A percentile compares a stretch with the other conserved stretches of the same genome.
These are phyloP conservation scores for Camellia lanceoleosa DNA, from an alignment of 148 eudicot species.

Conservation along the genomic window DNA sequence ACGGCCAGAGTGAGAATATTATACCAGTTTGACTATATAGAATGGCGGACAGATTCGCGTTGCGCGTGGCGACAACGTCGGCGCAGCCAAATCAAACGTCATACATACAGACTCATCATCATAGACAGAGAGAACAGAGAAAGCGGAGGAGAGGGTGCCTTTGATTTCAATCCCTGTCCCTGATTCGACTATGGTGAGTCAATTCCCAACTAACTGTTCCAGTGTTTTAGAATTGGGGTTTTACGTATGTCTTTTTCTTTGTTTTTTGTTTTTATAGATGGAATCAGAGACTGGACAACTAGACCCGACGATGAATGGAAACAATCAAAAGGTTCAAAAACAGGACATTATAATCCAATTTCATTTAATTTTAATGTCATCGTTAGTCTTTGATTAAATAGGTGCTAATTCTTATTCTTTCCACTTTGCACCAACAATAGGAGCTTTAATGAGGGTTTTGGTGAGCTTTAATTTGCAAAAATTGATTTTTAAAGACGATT, in stretches of 20 bases:
- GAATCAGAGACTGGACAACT: background rate
- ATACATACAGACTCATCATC: no score
- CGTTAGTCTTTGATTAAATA: background rate
- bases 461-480: background rate
- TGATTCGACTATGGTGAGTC: background rate
- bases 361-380: background rate
- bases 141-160: background rate
- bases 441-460: background rate
- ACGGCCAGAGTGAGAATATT: no score
- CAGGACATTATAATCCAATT: background rate
- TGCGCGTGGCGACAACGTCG: no score
- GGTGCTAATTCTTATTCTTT: background rate
- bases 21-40: no score
- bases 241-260: background rate
- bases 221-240: background rate
- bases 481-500: background rate
- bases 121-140: no score
- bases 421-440: background rate
- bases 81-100: no score
- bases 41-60: no score
- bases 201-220: background rate
- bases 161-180: background rate
- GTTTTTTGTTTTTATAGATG: background rate
- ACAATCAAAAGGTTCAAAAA: background rate
- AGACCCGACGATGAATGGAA: background rate